Evolutionary conservation across 2,329 filamentous ascomycete species (phyloP), one percentile per base, ranked within the genome.

Genomic region (Ceratocystis lukuohia): DNA sequence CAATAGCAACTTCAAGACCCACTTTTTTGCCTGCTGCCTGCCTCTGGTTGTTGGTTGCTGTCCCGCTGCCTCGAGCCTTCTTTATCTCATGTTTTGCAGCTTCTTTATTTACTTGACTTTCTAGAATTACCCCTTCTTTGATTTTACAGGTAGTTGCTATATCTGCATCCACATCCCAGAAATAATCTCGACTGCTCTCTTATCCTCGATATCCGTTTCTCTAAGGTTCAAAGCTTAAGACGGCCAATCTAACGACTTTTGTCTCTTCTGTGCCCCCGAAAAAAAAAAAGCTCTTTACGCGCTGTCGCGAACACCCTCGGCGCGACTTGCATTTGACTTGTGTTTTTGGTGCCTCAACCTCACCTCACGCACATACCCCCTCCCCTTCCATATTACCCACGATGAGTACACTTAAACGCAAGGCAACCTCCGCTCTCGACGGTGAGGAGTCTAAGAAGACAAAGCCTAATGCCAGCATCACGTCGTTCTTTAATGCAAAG

Each of bases 401-500:
- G 66, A 84, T 84, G 81, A 80, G 81, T 61, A 78, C 81, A 10
- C 76, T 84, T 69, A 91, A 91, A 77, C 85, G 88, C 71, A 89
- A 89, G 77, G 82, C 82, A 56, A 78, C 75, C 66, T 77, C 79
- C 65, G 72, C 79, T 25, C 70, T 76, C 5, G 72, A 76, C 10
- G 75, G 75, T 33, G 70, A 74, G 0, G 84, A 87, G 56, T 72
- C 80, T 59, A 92, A 92, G 75, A 92, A 91, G 74, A 74, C 85
- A 67, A 91, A 87, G 76, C 79, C 82, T 65, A 88, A 94, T 72
- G 84, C 81, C 69, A 91, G 81, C 77, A 96, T 99, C 73, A 92
- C 87, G 33, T 89, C 91, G 17, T 97, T 97, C 80, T 97, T 99
- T 72, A 83, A 85, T 15, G 80, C 83, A 20, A 86, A 91, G 5